phyloP scores from a whole-genome alignment of 331 rosid species.

The Saraca asoca region DNA sequence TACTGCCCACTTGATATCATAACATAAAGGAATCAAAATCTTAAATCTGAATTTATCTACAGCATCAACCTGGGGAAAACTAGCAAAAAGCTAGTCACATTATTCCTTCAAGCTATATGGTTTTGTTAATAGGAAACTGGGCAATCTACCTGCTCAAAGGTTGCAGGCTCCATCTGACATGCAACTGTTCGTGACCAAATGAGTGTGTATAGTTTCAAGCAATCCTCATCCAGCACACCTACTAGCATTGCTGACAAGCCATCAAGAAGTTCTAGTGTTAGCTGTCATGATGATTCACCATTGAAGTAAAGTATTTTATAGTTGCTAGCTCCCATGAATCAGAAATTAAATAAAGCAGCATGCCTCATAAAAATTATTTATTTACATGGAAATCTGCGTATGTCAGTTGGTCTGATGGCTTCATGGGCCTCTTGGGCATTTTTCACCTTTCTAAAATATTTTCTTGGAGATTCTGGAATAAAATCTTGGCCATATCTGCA shows the following conservation, averaged over 20 bases:
- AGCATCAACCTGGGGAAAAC: slow-evolving; percentile 15
- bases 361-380: slow-evolving; percentile 8
- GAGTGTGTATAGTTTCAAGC: slow-evolving; percentile 79
- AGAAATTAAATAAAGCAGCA: slow-evolving; percentile 19
- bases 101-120: not conserved
- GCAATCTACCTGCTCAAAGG: slow-evolving; percentile 66
- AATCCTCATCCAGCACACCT: slow-evolving; percentile 76
- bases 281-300: slow-evolving; percentile 12
- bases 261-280: slow-evolving; percentile 28
- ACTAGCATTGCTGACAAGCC: slow-evolving; percentile 67
- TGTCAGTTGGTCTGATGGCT: slow-evolving; percentile 96
- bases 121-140: slow-evolving; percentile 11
- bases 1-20: not conserved
- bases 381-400: slow-evolving; percentile 80
- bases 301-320: slow-evolving; percentile 30
- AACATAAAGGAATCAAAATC: slow-evolving; percentile 8
- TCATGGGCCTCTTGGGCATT: slow-evolving; percentile 99
- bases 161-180: slow-evolving; percentile 89
- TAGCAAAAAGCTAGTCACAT: slow-evolving; percentile 2
- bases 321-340: slow-evolving; percentile 18
- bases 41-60: slow-evolving; percentile 17
- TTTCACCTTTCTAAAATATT: slow-evolving; percentile 91
- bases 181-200: slow-evolving; percentile 91
- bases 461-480: slow-evolving; percentile 59
- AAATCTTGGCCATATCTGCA: slow-evolving; percentile 84